Base-by-base conservation (phyloP, 306 rosid genomes). In the Datisca glomerata region DNA sequence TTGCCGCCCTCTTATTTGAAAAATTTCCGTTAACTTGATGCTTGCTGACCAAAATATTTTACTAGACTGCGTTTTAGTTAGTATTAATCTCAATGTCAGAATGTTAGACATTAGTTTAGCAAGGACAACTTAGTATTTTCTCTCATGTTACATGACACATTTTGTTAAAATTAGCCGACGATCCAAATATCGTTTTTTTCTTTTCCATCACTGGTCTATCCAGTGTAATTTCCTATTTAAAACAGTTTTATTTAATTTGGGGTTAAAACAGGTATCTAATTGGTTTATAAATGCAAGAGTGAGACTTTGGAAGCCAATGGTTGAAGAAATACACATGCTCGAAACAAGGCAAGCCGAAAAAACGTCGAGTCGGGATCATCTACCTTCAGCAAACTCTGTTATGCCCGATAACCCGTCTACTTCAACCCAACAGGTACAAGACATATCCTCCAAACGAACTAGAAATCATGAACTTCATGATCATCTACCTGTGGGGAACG, bases 201-300 rank as follows among this genome's bases (percentile, higher is more conserved):
- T n/a, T 7, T 76, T 63, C 52, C 49, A 66, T 32, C 62, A 56
- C 31, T 25, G 8, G 4, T 25, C 4, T 8, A 25, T 25, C 4
- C 6, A 8, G 8, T 4, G 8, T 25, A 25, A 4, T 4, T 4
- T 4, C 31, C 31, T 4, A 8, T 4, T 25, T 25, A 25, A 8
- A 8, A 25, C 8, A 4, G 6, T 4, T 25, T 25, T 4, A 25
- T 25, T 25, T 25, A 39, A n/a, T 17, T 38, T 32, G 18, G 51
- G 21, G 8, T 44, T 43, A 9, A 43, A 4, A 2, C 41, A 86
- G 96, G 94, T 86, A 32, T 86, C 96, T 2, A 86, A 86, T 59
- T 86, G 96, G 96, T 86, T 86, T 48, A 86, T 86, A 32, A 86
- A 86, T 58, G 96, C 96, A 44, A 79, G 96, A 60, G 96, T 86